phyloP scores from a whole-genome alignment of 768 basidiomycete species.

The Lyophyllum atratum region DNA sequence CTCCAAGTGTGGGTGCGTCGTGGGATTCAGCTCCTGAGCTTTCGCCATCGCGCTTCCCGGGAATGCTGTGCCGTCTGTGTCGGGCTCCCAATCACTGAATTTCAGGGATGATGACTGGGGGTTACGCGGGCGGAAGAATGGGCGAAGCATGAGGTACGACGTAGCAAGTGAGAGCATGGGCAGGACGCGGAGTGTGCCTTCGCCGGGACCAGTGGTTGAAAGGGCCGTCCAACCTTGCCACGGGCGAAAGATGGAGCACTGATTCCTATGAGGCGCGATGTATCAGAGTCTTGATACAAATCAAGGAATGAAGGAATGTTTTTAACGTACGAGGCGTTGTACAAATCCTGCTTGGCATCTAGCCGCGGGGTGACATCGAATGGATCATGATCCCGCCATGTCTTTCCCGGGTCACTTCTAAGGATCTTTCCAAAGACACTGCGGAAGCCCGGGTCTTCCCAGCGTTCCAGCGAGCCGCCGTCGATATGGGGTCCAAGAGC shows the following conservation, averaged over 20 bases:
- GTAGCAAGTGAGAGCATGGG: constrained; percentile 56
- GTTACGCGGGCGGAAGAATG: constrained; percentile 56
- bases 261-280: constrained; percentile 34
- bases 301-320: background rate
- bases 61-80: constrained; percentile 52
- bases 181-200: constrained; percentile 67
- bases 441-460: constrained; percentile 50
- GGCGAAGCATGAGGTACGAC: constrained; percentile 64
- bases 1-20: constrained; percentile 64
- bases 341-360: constrained; percentile 60
- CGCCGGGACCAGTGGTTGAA: constrained; percentile 53
- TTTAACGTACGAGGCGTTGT: constrained; percentile 52
- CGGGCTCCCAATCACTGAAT: constrained; percentile 55
- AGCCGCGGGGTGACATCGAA: constrained; percentile 50
- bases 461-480: constrained; percentile 54
- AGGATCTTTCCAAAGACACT: constrained; percentile 46
- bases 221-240: constrained; percentile 62
- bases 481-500: constrained; percentile 65
- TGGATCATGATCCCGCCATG: constrained; percentile 52
- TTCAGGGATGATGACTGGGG: constrained; percentile 29
- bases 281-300: constrained; percentile 5
- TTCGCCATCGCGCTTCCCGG: constrained; percentile 56
- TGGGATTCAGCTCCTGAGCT: constrained; percentile 54
- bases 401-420: constrained; percentile 25
- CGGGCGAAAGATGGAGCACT: constrained; percentile 56